phyloP scores from a whole-genome alignment of 345 rosid genomes.

The Gossypium bickii region DNA sequence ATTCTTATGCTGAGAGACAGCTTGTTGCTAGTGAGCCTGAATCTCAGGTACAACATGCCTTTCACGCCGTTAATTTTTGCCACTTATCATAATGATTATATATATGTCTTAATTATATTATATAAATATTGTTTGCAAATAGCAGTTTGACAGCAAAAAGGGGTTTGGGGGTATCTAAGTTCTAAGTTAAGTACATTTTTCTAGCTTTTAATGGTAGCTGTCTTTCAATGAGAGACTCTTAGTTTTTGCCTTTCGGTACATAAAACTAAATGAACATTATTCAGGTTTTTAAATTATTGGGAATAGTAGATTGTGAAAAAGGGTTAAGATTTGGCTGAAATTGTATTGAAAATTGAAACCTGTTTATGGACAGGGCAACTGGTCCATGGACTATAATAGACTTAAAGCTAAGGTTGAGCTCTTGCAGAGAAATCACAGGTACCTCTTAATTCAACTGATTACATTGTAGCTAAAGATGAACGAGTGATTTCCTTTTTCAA shows the following conservation, averaged over 20 bases:
- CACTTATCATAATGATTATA: background rate
- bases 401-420: constrained; percentile 86
- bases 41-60: constrained; percentile 25
- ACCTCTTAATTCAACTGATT: background rate
- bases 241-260: constrained; percentile 9
- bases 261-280: background rate
- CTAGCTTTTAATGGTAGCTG: background rate
- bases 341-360: background rate
- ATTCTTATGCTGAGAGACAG: constrained; percentile 59
- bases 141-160: constrained; percentile 9
- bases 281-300: background rate
- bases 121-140: background rate
- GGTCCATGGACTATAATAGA: constrained; percentile 71
- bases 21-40: constrained; percentile 41
- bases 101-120: background rate
- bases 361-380: constrained; percentile 44
- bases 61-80: background rate
- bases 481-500: too few species aligned
- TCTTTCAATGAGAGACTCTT: background rate
- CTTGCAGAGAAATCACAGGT: constrained; percentile 82
- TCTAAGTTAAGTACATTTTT: background rate
- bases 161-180: background rate
- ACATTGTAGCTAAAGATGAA: background rate
- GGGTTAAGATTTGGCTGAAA: background rate
- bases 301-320: background rate